These are phyloP conservation scores for Coniochaeta hoffmannii DNA, from an alignment of 2,329 filamentous ascomycete species.

Conservation along the genomic window DNA sequence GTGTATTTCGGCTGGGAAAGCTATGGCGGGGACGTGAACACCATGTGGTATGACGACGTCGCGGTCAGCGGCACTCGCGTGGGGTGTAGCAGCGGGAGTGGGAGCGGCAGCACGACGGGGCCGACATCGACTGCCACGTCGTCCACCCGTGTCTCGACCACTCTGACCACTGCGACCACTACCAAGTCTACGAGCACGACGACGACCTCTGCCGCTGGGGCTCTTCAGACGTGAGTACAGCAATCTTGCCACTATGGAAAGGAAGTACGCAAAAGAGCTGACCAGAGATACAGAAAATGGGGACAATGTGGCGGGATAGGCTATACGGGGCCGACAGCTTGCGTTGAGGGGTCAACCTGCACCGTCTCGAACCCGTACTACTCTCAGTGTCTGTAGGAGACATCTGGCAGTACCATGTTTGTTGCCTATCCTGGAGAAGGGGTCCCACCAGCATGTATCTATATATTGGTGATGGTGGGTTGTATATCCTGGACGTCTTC, in stretches of 20 bases:
- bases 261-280: background rate
- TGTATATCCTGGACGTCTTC: no score
- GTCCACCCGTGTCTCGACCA: background rate
- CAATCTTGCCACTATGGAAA: background rate
- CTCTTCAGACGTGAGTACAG: conserved; percentile 5
- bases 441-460: no score
- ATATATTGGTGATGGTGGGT: no score
- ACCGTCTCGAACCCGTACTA: conserved; percentile 12
- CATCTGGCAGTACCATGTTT: no score
- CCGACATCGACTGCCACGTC: background rate
- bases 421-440: no score
- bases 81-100: conserved; percentile 28
- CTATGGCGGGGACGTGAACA: conserved; percentile 52
- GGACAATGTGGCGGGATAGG: conserved; percentile 18
- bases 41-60: conserved; percentile 57
- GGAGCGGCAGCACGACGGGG: background rate
- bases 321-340: conserved; percentile 13
- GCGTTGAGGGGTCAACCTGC: conserved; percentile 13
- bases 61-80: conserved; percentile 37
- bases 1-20: conserved; percentile 59
- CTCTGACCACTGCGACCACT: background rate
- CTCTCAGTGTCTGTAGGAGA: conserved; percentile 14
- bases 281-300: conserved; percentile 6
- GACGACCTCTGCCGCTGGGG: conserved; percentile 6
- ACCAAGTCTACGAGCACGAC: conserved; percentile 2